Percentiles rank a stretch among this genome's conserved stretches.
Evolutionary conservation across 164 flowering plant genomes (phyloP).

Genomic region (Aristolochia contorta): DNA sequence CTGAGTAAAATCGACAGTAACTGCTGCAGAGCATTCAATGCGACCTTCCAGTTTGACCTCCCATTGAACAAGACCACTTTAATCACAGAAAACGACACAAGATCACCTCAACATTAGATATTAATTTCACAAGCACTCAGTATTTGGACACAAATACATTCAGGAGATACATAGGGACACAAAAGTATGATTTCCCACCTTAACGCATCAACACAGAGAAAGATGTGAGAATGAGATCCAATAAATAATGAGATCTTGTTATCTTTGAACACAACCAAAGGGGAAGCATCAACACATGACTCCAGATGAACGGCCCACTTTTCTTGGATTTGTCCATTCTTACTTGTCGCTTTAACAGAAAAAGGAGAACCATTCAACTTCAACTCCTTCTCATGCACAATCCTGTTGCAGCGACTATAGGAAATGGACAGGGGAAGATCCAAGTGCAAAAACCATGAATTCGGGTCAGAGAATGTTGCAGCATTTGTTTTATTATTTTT

Average conservation of each 20-base stretch:
- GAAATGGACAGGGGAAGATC: conserved; percentile 25
- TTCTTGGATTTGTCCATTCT: conserved; percentile 31
- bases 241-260: conserved; percentile 42
- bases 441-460: conserved; percentile 25
- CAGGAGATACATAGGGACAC: neutral
- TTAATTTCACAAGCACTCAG: neutral
- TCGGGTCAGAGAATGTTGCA: conserved; percentile 5
- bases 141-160: neutral
- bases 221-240: conserved; percentile 78
- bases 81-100: neutral
- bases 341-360: conserved; percentile 25
- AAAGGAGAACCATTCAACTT: conserved; percentile 16
- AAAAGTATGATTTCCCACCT: conserved; percentile 31
- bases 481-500: conserved; percentile 1
- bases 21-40: conserved; percentile 78
- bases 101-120: neutral
- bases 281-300: conserved; percentile 97
- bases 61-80: conserved; percentile 72
- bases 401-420: conserved; percentile 65
- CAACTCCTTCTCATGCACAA: conserved; percentile 23
- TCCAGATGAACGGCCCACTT: conserved; percentile 70
- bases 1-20: conserved; percentile 68
- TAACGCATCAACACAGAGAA: conserved; percentile 56
- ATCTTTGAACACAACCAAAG: conserved; percentile 47
- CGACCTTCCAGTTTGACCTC: conserved; percentile 61